Conservation (phyloP, 2,329 filamentous ascomycete species). For the Fusarium mangiferae region DNA sequence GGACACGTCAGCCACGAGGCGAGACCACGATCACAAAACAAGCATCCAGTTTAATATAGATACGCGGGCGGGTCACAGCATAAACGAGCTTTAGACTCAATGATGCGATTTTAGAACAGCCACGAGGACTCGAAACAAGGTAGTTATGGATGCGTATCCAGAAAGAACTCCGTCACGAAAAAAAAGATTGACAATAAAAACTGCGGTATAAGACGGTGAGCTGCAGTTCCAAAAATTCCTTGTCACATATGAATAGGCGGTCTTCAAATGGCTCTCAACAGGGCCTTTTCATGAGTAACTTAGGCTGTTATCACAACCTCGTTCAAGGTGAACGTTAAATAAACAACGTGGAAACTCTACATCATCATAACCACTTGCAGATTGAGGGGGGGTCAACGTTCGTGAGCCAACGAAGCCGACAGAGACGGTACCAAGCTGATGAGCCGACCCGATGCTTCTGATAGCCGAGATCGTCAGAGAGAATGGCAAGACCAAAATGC, state of each 20-base stretch:
- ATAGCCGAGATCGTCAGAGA: background rate
- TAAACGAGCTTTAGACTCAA: background rate
- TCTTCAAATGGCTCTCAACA: background rate
- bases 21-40: slow-evolving; percentile 13
- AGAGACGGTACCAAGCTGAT: background rate
- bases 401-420: background rate
- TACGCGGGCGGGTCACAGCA: background rate
- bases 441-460: background rate
- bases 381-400: background rate
- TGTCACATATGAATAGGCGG: background rate
- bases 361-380: background rate
- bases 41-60: background rate
- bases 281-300: background rate
- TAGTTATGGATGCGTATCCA: background rate
- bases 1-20: slow-evolving; percentile 7
- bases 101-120: background rate
- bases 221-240: background rate
- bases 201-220: background rate
- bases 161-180: background rate
- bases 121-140: background rate
- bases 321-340: background rate
- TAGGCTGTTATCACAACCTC: background rate
- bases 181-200: too few species aligned
- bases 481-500: background rate
- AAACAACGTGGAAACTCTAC: background rate